Conservation (phyloP, 768 basidiomycete genomes). For the Galerina marginata region DNA sequence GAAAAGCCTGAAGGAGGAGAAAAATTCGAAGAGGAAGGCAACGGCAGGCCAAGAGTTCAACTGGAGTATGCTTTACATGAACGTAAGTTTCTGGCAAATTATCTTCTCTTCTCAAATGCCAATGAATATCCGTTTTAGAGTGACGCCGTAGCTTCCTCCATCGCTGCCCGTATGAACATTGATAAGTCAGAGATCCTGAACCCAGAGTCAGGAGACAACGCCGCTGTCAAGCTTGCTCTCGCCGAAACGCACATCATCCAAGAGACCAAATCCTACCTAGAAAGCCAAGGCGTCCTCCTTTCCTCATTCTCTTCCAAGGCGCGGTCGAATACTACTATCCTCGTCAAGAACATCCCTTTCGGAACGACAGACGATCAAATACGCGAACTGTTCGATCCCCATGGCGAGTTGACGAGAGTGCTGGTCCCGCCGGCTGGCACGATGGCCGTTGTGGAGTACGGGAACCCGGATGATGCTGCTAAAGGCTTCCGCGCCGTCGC, state of each 20-base stretch:
- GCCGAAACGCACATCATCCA: slow-evolving; percentile 97
- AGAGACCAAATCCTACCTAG: slow-evolving; percentile 91
- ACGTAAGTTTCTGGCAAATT: slow-evolving; percentile 65
- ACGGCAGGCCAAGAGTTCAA: slow-evolving; percentile 82
- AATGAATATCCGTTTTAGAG: slow-evolving; percentile 51
- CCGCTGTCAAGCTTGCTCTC: slow-evolving; percentile 93
- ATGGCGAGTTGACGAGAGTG: slow-evolving; percentile 73
- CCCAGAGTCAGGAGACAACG: slow-evolving; percentile 72
- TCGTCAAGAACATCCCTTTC: slow-evolving; percentile 97
- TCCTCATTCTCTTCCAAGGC: slow-evolving; percentile 57
- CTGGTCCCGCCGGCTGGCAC: slow-evolving; percentile 92
- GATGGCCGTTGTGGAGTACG: slow-evolving; percentile 89
- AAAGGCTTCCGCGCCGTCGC: slow-evolving; percentile 83
- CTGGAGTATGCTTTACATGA: slow-evolving; percentile 97
- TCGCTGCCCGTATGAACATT: slow-evolving; percentile 88
- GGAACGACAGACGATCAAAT: slow-evolving; percentile 80
- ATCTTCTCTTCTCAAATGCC: slow-evolving; percentile 21
- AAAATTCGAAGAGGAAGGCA: slow-evolving; percentile 66
- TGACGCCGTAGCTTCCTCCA: slow-evolving; percentile 90
- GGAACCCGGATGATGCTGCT: slow-evolving; percentile 68
- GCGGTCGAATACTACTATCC: slow-evolving; percentile 80
- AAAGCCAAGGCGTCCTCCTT: slow-evolving; percentile 72
- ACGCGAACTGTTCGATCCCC: slow-evolving; percentile 76
- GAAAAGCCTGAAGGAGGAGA: slow-evolving; percentile 64
- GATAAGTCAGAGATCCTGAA: slow-evolving; percentile 89